phyloP scores from a whole-genome alignment of 305 asterid species.

The Fraxinus angustifolia region DNA sequence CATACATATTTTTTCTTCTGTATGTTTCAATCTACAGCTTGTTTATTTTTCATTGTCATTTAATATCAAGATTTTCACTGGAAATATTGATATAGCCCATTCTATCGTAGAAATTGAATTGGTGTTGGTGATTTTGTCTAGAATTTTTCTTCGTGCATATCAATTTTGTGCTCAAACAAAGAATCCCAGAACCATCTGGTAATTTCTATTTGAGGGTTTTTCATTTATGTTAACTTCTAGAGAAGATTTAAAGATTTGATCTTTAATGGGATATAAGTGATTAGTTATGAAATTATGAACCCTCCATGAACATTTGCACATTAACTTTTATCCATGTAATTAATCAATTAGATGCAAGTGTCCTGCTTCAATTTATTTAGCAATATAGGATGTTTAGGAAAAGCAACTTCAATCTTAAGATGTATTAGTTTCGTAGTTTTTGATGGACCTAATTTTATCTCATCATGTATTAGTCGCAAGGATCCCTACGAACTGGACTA shows the following conservation, averaged over 20 bases:
- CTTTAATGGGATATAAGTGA: not conserved
- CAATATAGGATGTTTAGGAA: conserved; percentile 4
- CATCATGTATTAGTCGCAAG: conserved; percentile 39
- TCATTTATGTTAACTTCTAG: not conserved
- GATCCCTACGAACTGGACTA: conserved; percentile 57
- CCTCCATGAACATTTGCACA: not conserved
- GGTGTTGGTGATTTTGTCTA: not conserved
- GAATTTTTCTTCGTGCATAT: not conserved
- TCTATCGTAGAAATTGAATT: not conserved
- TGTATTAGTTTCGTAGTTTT: not conserved
- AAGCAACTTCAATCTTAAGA: not conserved
- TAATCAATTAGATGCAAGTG: not conserved
- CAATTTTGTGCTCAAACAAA: not conserved
- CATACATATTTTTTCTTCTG: not conserved
- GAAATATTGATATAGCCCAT: not conserved
- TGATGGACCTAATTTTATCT: conserved; percentile 9
- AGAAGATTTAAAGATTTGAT: not conserved
- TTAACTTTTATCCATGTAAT: not conserved
- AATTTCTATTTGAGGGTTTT: not conserved
- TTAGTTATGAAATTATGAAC: not conserved
- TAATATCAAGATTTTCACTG: not conserved
- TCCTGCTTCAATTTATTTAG: not conserved
- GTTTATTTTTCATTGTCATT: not conserved
- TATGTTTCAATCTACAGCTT: not conserved
- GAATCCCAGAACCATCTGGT: not conserved